Base-by-base conservation (phyloP, 441 rosid species). In the Adansonia madagascariensis region DNA sequence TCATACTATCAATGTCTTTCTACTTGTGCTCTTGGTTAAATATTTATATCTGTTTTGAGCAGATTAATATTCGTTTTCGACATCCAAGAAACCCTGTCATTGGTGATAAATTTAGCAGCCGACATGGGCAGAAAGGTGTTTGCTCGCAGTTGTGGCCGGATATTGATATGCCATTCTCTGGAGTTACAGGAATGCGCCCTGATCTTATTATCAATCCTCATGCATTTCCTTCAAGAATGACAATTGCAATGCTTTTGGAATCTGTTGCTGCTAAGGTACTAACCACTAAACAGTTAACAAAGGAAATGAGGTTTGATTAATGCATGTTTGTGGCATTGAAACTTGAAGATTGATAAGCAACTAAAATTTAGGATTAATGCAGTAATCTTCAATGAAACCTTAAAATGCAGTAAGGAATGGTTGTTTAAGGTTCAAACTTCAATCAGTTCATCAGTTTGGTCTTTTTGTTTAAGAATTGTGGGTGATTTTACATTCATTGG, bases 71-170 rank as follows among this genome's bases (percentile, higher is more conserved):
- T 70, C 94, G 97, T 52, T 91, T 90, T 80, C 93, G 99, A 56
- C 96, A 94, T 84, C 92, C 97, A 22, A 92, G 99, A 88, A 90
- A 91, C 75, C 98, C 99, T 55, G 83, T 93, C 63, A 94, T 97
- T 62, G 98, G 99, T 82, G 99, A 97, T 83, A 97, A 94, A 80
- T 97, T 97, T 85, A 97, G 99, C 72, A 97, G 99, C 84, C 91
- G 99, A 84, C 99, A 97, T 75, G 98, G 99, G 41, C 98, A 94
- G 83, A 97, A 97, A 88, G 99, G 99, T 84, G 98, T 96, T 60
- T 94, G 99, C 85, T 96, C 99, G 50, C 99, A 96, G 53, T 75
- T 96, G 73, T 96, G 98, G 98, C 98, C 98, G 61, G 98, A 97
- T 75, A 86, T 91, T 71, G 97, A 97, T 77, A 97, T 97, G 99